These are phyloP conservation scores for Clausena lansium DNA, from an alignment of 345 rosid genomes.

Conservation along the genomic window DNA sequence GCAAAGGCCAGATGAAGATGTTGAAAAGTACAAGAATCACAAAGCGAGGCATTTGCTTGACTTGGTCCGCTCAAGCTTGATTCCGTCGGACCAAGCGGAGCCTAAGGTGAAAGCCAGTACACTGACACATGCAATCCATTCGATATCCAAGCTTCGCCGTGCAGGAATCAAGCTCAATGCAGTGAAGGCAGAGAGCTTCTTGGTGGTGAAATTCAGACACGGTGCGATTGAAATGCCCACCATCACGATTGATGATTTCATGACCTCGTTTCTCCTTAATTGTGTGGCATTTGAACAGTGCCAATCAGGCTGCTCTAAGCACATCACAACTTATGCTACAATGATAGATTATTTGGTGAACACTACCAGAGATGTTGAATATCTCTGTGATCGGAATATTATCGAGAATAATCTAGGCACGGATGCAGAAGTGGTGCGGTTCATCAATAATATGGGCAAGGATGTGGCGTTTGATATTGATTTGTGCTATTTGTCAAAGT, in stretches of 20 bases:
- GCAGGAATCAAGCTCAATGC: slow-evolving; percentile 52
- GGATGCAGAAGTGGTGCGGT: slow-evolving; percentile 55
- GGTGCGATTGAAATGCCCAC: slow-evolving; percentile 75
- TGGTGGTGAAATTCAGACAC: slow-evolving; percentile 48
- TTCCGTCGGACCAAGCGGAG: slow-evolving; percentile 29
- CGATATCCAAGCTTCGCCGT: slow-evolving; percentile 64
- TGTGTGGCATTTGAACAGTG: slow-evolving; percentile 87
- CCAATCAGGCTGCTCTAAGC: slow-evolving; percentile 47
- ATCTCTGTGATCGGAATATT: slow-evolving; percentile 52
- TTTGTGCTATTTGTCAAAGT: slow-evolving; percentile 41
- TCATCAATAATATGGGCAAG: slow-evolving; percentile 63
- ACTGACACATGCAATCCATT: slow-evolving; percentile 47
- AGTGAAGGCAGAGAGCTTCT: slow-evolving; percentile 40
- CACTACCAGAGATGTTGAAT: slow-evolving; percentile 59
- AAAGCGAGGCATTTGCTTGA: slow-evolving; percentile 65
- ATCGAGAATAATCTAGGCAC: slow-evolving; percentile 72
- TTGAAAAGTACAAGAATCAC: slow-evolving; percentile 28
- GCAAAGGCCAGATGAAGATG: slow-evolving; percentile 36
- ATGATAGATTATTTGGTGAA: slow-evolving; percentile 65
- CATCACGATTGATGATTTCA: slow-evolving; percentile 65
- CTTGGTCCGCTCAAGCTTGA: slow-evolving; percentile 50
- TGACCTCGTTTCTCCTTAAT: slow-evolving; percentile 62
- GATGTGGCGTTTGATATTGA: slow-evolving; percentile 70
- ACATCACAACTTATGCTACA: slow-evolving; percentile 72
- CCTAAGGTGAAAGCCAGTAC: not conserved